These are phyloP conservation scores for Harrya chromipes DNA, from an alignment of 768 basidiomycete genomes.

Conservation along the genomic window DNA sequence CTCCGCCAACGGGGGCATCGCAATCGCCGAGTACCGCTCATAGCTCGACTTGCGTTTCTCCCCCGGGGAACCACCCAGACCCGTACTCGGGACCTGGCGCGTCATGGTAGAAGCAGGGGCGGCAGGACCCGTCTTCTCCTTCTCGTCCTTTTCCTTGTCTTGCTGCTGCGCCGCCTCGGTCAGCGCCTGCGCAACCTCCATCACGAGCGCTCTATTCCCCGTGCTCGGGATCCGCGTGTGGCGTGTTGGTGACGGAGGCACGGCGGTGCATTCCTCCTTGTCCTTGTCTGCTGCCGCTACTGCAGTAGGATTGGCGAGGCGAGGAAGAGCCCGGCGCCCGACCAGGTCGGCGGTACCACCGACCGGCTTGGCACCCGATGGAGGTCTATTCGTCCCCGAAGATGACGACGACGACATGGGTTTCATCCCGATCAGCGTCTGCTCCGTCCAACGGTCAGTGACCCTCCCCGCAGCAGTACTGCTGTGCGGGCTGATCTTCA, in stretches of 20 bases:
- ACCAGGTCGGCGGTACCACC: constrained; percentile 27
- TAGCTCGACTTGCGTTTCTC: constrained; percentile 67
- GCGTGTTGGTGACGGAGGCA: constrained; percentile 36
- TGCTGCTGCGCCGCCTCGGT: constrained; percentile 32
- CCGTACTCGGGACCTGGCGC: constrained; percentile 14
- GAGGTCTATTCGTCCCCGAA: neutral
- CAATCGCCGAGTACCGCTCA: constrained; percentile 61
- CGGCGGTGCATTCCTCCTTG: constrained; percentile 9
- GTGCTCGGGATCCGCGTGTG: constrained; percentile 63
- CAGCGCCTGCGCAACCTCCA: constrained; percentile 74
- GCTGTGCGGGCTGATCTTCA: constrained; percentile 4
- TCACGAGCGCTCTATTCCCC: constrained; percentile 66
- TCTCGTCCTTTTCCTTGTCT: neutral
- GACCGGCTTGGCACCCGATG: constrained; percentile 9
- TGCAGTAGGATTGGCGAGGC: constrained; percentile 26
- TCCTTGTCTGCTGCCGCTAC: constrained; percentile 12
- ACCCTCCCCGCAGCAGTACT: constrained; percentile 15
- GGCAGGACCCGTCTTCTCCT: neutral
- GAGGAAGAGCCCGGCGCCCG: constrained; percentile 44
- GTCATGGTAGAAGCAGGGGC: neutral
- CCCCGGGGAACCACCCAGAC: constrained; percentile 21
- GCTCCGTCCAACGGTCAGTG: constrained; percentile 33
- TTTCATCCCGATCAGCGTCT: constrained; percentile 33
- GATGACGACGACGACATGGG: constrained; percentile 9
- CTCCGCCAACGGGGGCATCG: constrained; percentile 65